Percentiles rank a stretch among this genome's conserved stretches.
phyloP scores from a whole-genome alignment of 768 basidiomycete species.

The Calocybe cyanea region DNA sequence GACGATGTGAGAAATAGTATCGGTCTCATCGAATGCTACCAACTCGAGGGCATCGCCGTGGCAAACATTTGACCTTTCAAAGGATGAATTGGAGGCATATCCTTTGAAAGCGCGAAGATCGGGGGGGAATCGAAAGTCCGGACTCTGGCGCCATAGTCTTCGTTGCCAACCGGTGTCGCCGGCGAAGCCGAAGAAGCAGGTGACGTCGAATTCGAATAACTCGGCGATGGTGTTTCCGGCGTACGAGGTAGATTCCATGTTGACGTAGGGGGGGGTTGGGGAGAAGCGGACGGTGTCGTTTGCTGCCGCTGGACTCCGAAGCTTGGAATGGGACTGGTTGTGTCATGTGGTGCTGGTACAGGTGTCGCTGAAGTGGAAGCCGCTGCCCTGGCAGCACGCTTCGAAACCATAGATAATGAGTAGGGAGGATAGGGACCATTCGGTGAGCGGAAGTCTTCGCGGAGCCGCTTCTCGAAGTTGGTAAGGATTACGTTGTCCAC shows the following conservation, averaged over 20 bases:
- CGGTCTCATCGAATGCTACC: conserved; percentile 42
- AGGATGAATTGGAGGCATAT: conserved; percentile 33
- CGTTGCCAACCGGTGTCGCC: conserved; percentile 51
- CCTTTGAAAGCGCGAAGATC: conserved; percentile 29
- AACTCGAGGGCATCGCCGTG: conserved; percentile 54
- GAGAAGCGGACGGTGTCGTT: conserved; percentile 22
- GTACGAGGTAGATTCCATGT: conserved; percentile 28
- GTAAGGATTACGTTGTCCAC: conserved; percentile 60
- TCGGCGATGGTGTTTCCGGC: conserved; percentile 54
- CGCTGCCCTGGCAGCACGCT: conserved; percentile 47
- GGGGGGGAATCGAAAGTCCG: conserved; percentile 38
- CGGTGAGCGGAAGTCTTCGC: conserved; percentile 50
- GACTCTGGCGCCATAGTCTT: conserved; percentile 49
- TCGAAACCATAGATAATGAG: conserved; percentile 57
- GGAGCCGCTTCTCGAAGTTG: conserved; percentile 60
- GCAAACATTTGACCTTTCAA: conserved; percentile 65
- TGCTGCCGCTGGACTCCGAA: conserved; percentile 37
- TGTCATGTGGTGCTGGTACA: conserved; percentile 37
- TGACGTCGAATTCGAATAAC: conserved; percentile 49
- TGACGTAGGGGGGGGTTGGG: conserved; percentile 26
- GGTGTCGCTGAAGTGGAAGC: conserved; percentile 36
- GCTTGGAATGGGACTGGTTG: conserved; percentile 45
- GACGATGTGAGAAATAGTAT: conserved; percentile 16
- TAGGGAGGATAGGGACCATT: conserved; percentile 61
- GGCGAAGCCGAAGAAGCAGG: conserved; percentile 63